Base-by-base conservation (phyloP, 129 eudicot genomes). In the Sambucus nigra region DNA sequence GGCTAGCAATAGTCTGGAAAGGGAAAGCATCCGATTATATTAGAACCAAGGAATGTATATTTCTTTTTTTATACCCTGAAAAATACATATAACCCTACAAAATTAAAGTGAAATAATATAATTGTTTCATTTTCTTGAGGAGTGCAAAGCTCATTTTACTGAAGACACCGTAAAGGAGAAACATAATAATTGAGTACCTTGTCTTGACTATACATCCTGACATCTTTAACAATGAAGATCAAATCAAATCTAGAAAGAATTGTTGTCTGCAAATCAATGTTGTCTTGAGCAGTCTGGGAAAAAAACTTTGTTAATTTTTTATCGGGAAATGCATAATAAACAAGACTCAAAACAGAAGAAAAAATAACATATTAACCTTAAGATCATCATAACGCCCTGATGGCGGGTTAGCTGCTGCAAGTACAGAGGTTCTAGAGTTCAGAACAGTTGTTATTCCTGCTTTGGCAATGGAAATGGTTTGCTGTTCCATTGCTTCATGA, bases 401-500 rank as follows among this genome's bases (percentile, higher is more conserved):
- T 39, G 99, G 99, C 77, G 99, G 99, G 61, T 92, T 92, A 66
- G 99, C 99, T 47, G 99, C 99, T 53, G 99, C 99, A 61, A 92
- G 96, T 50, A 92, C 99, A 22, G 99, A 82, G 33, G 99, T 92
- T 61, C 99, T 80, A 33, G 99, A 86, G 61, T 92, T 92, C 25
- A 92, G 94, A 72, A 92, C 96, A 10, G 99, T 92, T 64, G 99
- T 92, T 64, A 92, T 92, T 40, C 99, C 99, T 51, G 99, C 99
- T 78, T 92, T 92, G 17, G 99, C 96, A 25, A 92, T 92, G 49
- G 99, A 92, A 57, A 92, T 92, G 45, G 99, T 92, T 79, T 92
- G 99, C 58, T 86, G 99, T 71, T 92, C 99, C 99, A 92, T 92
- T 59, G 99, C 99, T 78, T 92, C 99, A 68, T 92, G 99, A 72